phyloP scores from a whole-genome alignment of 495 filamentous ascomycete species.

The Podospora conica region DNA sequence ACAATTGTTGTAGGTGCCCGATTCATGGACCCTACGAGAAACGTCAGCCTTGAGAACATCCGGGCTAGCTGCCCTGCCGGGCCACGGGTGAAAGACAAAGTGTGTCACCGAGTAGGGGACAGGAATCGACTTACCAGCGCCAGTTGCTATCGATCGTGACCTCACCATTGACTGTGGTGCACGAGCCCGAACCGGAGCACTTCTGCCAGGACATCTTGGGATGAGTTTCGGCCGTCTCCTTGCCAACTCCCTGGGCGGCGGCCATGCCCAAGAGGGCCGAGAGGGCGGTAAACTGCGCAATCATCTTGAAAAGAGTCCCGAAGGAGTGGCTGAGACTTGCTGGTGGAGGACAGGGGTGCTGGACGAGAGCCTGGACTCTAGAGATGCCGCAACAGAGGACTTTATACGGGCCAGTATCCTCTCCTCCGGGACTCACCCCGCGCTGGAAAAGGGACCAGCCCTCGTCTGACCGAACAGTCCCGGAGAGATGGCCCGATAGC shows the following conservation, averaged over 20 bases:
- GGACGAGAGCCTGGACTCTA: not conserved
- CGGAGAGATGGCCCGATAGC: slow-evolving; percentile 23
- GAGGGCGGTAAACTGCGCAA: slow-evolving; percentile 21
- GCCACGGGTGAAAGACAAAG: not conserved
- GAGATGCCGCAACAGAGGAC: not conserved
- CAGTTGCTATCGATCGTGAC: slow-evolving; percentile 45
- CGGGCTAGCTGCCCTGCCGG: not conserved
- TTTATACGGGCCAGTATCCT: slow-evolving; percentile 8
- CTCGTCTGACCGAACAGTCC: not conserved
- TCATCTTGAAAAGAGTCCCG: slow-evolving; percentile 15
- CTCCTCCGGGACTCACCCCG: not conserved
- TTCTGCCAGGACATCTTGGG: slow-evolving; percentile 53
- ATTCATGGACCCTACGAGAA: slow-evolving; percentile 31
- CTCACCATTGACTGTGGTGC: slow-evolving; percentile 36
- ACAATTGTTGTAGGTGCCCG: slow-evolving; percentile 36
- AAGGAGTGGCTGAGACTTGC: slow-evolving; percentile 2
- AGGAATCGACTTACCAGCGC: slow-evolving; percentile 27
- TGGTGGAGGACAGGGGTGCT: not conserved
- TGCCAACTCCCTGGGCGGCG: slow-evolving; percentile 51
- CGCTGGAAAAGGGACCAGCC: not conserved
- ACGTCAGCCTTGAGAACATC: not conserved
- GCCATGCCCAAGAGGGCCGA: slow-evolving; percentile 35
- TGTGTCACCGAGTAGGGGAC: not conserved
- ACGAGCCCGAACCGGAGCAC: slow-evolving; percentile 44
- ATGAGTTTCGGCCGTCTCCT: slow-evolving; percentile 49